These are phyloP conservation scores for Xanthoconium stramineum DNA, from an alignment of 768 basidiomycete genomes.

Conservation along the genomic window DNA sequence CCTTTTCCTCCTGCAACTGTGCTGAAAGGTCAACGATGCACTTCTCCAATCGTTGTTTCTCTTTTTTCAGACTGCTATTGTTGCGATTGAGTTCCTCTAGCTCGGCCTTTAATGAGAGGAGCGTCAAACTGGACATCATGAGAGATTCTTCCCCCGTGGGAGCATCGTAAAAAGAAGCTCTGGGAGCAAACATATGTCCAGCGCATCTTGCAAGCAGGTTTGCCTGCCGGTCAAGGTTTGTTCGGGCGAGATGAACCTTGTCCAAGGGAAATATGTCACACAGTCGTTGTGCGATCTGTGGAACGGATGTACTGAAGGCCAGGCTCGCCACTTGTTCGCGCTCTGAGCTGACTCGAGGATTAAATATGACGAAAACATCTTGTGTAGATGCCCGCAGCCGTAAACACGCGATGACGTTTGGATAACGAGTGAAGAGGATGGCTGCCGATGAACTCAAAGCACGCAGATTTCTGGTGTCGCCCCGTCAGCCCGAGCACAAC, in stretches of 20 bases:
- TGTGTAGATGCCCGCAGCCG: conserved; percentile 22
- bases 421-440: conserved; percentile 55
- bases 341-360: conserved; percentile 52
- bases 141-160: conserved; percentile 31
- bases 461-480: conserved; percentile 23
- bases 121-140: conserved; percentile 47
- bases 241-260: conserved; percentile 32
- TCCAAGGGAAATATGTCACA: conserved; percentile 44
- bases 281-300: conserved; percentile 40
- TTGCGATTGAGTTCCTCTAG: conserved; percentile 35
- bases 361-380: conserved; percentile 55
- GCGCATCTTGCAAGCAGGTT: conserved; percentile 52
- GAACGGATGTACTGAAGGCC: conserved; percentile 45
- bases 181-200: conserved; percentile 50
- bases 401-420: conserved; percentile 54
- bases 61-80: conserved; percentile 22
- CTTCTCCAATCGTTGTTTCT: conserved; percentile 27
- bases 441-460: conserved; percentile 22
- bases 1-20: conserved; percentile 12
- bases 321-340: conserved; percentile 53
- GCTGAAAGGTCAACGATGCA: conserved; percentile 16
- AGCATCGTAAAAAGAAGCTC: conserved; percentile 16
- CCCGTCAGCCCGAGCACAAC: neutral
- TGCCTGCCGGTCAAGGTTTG: conserved; percentile 50
- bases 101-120: conserved; percentile 42